Base-by-base conservation (phyloP, 257 asterid genomes). In the Ilex aquifolium region DNA sequence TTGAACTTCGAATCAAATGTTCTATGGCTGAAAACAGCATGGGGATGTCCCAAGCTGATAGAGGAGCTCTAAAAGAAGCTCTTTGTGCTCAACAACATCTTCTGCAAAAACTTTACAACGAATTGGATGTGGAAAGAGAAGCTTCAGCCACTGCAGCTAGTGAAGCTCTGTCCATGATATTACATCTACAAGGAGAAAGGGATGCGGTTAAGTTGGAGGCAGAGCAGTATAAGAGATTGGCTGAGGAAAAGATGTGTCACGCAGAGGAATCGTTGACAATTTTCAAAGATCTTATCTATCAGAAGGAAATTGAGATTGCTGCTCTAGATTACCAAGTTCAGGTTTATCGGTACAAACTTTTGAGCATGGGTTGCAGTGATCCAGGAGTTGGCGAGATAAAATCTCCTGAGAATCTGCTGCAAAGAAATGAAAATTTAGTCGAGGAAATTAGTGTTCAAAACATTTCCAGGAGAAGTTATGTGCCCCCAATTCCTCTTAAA, bases 231-330 rank as follows among this genome's bases (percentile, higher is more conserved):
- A 89, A 89, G 75, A 76, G 99, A 71, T 59, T 89, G 71, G 85
- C 89, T 0, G 99, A 92, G 80, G 95, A 87, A 76, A 89, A 84
- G 63, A 89, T 92, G 84, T 73, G 82, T 63, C 90, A 87, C 3
- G 96, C 94, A 0, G 99, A 92, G 67, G 97, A 87, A 71, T 89
- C 91, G 9, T 75, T 89, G 6, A 86, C 87, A 10, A 71, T 89
- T 30, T 89, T 89, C 7, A 91, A 92, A 77, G 97, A 92, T 55
- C 68, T 92, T 56, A 83, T 92, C 72, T 69, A 72, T 64, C 90
- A 85, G 80, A 92, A 83, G 62, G 99, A 89, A 73, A 85, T 89
- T 94, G 99, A 92, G 78, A 75, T 83, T 59, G 86, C 96, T 55
- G 77, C 83, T 57, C 66, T 92, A 17, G 86, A 89, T 61, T 82